Base-by-base conservation (phyloP, 495 filamentous ascomycete species). In the Saxophila tyrrhenica region DNA sequence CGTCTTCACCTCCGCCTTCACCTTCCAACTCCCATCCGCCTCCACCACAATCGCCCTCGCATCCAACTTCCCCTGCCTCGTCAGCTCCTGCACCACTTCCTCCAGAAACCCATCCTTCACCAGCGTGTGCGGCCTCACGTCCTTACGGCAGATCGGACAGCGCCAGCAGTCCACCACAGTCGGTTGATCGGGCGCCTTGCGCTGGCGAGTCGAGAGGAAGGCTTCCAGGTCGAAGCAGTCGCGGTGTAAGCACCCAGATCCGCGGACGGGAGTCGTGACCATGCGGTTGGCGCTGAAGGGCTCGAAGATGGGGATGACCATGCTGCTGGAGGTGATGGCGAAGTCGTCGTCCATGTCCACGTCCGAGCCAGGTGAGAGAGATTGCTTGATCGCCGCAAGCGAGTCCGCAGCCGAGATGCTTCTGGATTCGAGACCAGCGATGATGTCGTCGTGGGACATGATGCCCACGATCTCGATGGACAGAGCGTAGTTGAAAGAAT, bases 181-280 rank as follows among this genome's bases (percentile, higher is more conserved):
- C 0, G 79, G 77, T 54, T 75, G 72, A 35, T 62, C 76, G 43
- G 62, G 70, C 54, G 60, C 61, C 52, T 65, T 70, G 56, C 66
- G 68, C 63, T 68, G 77, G 0, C 84, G 76, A 0, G 85, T 88
- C 15, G 70, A 63, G 13, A 96, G 75, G 70, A 85, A 95, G 0
- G 78, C 88, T 23, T 87, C 78, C 21, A 92, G 81, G 65, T 96
- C 90, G 64, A 96, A 95, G 65, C 87, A 94, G 67, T 95, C 87
- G 35, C 79, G 69, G 64, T 96, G 90, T 7, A 69, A 68, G 65
- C 82, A 85, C 16, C 43, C 45, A 7, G 57, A 68, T 15, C 86
- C 80, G 17, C 89, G 81, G 7, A 78, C 86, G 2, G 89, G 89
- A 0, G 76, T 69, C 2, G 77, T 69, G 63, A 84, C 89, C n/a